These are phyloP conservation scores for Podospora pseudopauciseta DNA, from an alignment of 495 filamentous ascomycete species.

Conservation along the genomic window DNA sequence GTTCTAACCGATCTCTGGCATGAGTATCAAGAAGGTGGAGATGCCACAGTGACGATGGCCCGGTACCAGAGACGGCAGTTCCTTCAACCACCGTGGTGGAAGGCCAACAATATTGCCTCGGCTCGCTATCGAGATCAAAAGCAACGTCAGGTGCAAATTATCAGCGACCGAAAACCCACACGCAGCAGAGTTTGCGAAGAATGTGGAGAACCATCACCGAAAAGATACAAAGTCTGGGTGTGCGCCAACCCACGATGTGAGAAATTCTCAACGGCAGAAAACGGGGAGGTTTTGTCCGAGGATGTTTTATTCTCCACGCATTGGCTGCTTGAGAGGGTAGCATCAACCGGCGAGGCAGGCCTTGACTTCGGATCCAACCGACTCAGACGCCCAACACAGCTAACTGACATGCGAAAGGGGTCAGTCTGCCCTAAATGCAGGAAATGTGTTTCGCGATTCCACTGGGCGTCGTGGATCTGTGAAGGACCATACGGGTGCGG, in stretches of 20 bases:
- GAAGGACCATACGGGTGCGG: slow-evolving; percentile 3
- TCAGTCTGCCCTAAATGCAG: slow-evolving; percentile 1
- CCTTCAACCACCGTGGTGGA: slow-evolving; percentile 1
- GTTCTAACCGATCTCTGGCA: not conserved
- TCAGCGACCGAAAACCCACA: not conserved
- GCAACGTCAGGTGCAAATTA: not conserved
- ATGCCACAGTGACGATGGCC: not conserved
- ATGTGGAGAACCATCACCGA: not conserved
- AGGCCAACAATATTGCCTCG: not conserved
- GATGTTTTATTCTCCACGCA: not conserved
- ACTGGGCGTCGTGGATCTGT: not conserved
- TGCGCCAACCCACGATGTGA: not conserved
- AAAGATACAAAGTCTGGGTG: slow-evolving; percentile 4
- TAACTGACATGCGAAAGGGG: slow-evolving; percentile 1
- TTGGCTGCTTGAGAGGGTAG: not conserved
- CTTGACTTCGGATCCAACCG: not conserved
- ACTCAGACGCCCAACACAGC: not conserved
- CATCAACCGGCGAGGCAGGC: not conserved
- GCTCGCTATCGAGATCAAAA: not conserved
- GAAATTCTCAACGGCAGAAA: not conserved
- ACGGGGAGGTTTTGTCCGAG: not conserved
- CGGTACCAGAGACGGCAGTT: slow-evolving; percentile 3
- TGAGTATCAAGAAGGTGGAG: not conserved
- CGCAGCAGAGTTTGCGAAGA: not conserved
- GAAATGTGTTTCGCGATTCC: not conserved